Percentiles rank a stretch among this genome's conserved stretches.
phyloP scores from a whole-genome alignment of 768 basidiomycete species.

The Mycena galericulata region DNA sequence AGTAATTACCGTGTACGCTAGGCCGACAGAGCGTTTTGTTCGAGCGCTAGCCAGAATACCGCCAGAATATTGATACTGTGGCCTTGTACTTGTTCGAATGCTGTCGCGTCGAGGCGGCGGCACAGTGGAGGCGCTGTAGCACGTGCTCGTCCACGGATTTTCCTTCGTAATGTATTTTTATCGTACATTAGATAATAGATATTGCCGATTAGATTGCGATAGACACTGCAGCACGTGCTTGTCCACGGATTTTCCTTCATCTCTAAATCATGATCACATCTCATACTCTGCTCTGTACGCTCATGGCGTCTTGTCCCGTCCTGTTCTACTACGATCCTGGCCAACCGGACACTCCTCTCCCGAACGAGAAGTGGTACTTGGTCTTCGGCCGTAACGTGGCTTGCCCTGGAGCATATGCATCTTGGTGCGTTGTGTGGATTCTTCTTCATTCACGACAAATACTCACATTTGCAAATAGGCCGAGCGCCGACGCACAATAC shows the following conservation, averaged over 20 bases:
- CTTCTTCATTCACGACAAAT: not conserved
- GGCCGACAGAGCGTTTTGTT: too few species aligned
- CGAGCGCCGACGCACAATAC: not conserved
- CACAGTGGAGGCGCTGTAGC: too few species aligned
- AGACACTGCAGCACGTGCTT: not conserved
- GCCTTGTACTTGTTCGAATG: too few species aligned
- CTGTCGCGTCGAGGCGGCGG: too few species aligned
- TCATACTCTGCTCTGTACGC: too few species aligned
- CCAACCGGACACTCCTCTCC: not conserved
- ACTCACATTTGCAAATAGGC: not conserved
- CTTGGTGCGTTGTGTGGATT: not conserved
- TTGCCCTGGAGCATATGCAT: not conserved
- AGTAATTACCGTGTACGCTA: too few species aligned
- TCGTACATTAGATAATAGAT: not conserved
- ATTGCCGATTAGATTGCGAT: not conserved
- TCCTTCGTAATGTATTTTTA: not conserved
- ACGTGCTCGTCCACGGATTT: too few species aligned
- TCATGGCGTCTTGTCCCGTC: not conserved
- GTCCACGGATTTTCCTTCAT: not conserved
- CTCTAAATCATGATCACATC: not conserved
- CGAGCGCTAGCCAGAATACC: too few species aligned
- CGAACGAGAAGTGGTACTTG: not conserved
- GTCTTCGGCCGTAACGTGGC: not conserved
- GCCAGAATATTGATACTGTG: too few species aligned
- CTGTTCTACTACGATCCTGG: slow-evolving; percentile 10